Evolutionary conservation across 257 asterid genomes (phyloP), one percentile per base, ranked within the genome.

Genomic region (Solanum etuberosum): DNA sequence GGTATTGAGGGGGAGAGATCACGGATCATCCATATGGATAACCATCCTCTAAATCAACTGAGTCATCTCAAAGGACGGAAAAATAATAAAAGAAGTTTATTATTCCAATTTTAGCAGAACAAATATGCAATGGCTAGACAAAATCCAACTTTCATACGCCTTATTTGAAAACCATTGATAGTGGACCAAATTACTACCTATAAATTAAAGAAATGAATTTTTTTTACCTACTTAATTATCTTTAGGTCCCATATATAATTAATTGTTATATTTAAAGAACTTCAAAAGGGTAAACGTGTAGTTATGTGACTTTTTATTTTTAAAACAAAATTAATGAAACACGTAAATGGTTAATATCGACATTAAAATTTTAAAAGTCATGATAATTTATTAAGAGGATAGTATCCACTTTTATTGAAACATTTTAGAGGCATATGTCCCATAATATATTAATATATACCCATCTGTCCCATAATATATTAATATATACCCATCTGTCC

Each of bases 1-100:
- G 4, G 63, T 21, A 54, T 54, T 0, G 63, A 7, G 5, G 63
- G 2, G 2, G 18, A 54, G 63, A 18, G 5, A 54, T 54, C 11
- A 1, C 0, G 25, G 0, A 20, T 54, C 61, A 3, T 54, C 4
- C 0, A 2, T 51, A 51, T 51, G 23, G 0, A 51, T 51, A 51
- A 51, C 4, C 23, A 1, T 6, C 4, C 63, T 2, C n/a, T 20
- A 18, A 18, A 54, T 0, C 1, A 51, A 51, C 1, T 0, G 1
- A 51, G 4, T 18, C n/a, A 51, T 51, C 4, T 3, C n/a, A 51
- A 51, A 18, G 10, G 9, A 51, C n/a, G 5, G 2, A 54, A 4
- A 54, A 54, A 18, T 54, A 54, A 54, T 54, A 54, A 54, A 18
- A 54, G 25, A 54, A 54, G 40, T 78, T 78, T 78, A 12, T 43